Evolutionary conservation across 2,329 filamentous ascomycete species (phyloP), one percentile per base, ranked within the genome.

Genomic region (Arachnomyces sp.): DNA sequence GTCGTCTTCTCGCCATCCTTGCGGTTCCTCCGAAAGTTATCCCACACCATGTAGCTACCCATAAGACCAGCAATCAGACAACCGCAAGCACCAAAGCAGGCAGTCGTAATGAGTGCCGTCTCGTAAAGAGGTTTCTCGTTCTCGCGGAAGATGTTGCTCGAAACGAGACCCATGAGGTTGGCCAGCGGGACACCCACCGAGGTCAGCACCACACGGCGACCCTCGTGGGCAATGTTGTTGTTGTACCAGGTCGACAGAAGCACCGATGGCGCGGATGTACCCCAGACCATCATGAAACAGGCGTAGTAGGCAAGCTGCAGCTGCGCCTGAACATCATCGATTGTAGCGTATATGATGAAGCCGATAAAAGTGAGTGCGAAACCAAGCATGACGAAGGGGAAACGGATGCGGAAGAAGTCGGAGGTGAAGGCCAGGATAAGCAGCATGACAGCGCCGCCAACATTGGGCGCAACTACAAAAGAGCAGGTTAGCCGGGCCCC

Each of bases 201-300:
- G 0, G 84, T 88, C 11, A 87, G 67, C 1, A 80, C 71, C 4
- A 86, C 72, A 34, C 84, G 79, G 29, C 79, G 76, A 42, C 81
- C 80, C 60, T 89, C 85, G 52, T 89, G 75, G 1, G 84, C 83
- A 41, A 87, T 75, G 56, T 90, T 90, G 68, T 89, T 89, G 65
- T 86, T 89, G 64, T 87, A 88, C 80, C 80, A 82, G 42, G 77
- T 69, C 49, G 78, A 66, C 4, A 84, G 67, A 9, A 89, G 68
- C 7, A 88, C 83, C 0, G 78, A 84, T 0, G 85, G 84, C 0
- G 84, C 83, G 1, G 78, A 81, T 0, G 82, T 86, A 12, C 84
- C 84, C 79, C 82, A 87, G 8, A 79, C 83, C 82, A 88, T 86
- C 80, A 88, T 84, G 59, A 88, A 89, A 40, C 75, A 80, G 4